Conservation (phyloP, 2,329 filamentous ascomycete genomes). For the Verticillium dahliae region DNA sequence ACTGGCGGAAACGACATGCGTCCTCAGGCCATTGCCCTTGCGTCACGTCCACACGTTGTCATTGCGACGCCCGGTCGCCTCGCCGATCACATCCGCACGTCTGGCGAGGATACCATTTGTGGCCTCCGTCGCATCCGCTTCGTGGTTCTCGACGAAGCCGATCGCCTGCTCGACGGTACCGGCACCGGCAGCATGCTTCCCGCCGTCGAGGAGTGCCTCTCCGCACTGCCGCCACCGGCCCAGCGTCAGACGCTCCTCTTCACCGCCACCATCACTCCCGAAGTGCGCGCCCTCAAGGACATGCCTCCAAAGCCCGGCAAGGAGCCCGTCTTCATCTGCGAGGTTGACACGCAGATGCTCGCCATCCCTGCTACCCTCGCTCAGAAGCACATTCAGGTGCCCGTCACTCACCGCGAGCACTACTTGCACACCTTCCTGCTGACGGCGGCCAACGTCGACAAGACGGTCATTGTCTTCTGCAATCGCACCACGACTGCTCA, state of each 20-base stretch:
- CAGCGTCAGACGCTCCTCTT: conserved; percentile 92
- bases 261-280: conserved; percentile 89
- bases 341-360: conserved; percentile 69
- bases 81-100: conserved; percentile 87
- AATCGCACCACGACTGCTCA: conserved; percentile 88
- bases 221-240: conserved; percentile 67
- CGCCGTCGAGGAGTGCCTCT: conserved; percentile 84
- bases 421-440: conserved; percentile 86
- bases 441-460: conserved; percentile 67
- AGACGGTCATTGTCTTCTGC: conserved; percentile 86
- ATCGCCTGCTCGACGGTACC: conserved; percentile 71
- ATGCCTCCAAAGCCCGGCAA: conserved; percentile 64
- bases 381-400: conserved; percentile 82
- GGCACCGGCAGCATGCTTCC: conserved; percentile 84
- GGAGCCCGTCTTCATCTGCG: conserved; percentile 79
- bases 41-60: conserved; percentile 78
- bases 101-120: conserved; percentile 82
- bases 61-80: conserved; percentile 91
- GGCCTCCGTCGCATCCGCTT: conserved; percentile 73
- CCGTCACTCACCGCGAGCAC: conserved; percentile 88
- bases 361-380: conserved; percentile 74
- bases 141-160: conserved; percentile 93
- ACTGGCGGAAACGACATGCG: conserved; percentile 93
- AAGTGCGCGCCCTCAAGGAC: conserved; percentile 80
- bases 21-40: conserved; percentile 76